A percentile compares a stretch with the other conserved stretches of the same genome.
Evolutionary conservation across 1,284 basidiomycete genomes (phyloP).

Genomic region (Marasmius fiardii): DNA sequence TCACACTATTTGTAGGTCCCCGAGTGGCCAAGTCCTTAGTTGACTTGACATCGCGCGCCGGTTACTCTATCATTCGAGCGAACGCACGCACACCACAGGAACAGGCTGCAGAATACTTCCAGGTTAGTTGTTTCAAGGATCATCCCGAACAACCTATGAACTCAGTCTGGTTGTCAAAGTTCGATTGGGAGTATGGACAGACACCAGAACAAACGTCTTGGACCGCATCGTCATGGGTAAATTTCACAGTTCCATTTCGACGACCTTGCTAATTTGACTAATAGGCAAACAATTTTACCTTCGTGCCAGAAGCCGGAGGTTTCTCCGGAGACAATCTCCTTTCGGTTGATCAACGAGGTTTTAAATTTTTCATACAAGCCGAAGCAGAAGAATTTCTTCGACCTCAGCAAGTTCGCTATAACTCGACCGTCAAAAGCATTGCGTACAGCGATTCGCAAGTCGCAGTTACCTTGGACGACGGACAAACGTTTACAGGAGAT

Average conservation of each 20-base stretch:
- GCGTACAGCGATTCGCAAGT: conserved; percentile 43
- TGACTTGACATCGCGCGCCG: conserved; percentile 46
- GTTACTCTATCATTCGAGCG: conserved; percentile 44
- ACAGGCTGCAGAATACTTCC: conserved; percentile 51
- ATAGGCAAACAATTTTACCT: conserved; percentile 67
- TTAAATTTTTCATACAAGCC: conserved; percentile 49
- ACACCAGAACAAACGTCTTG: conserved; percentile 60
- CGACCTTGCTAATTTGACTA: neutral
- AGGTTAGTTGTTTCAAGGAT: conserved; percentile 33
- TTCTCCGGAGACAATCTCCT: conserved; percentile 57
- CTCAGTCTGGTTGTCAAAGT: conserved; percentile 15
- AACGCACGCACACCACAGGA: conserved; percentile 40
- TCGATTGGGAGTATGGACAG: conserved; percentile 53
- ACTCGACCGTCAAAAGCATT: conserved; percentile 50
- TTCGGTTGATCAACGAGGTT: conserved; percentile 60
- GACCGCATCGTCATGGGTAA: conserved; percentile 59
- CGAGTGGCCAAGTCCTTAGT: conserved; percentile 39
- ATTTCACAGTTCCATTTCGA: conserved; percentile 13
- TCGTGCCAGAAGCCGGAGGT: conserved; percentile 47
- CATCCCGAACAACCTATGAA: neutral
- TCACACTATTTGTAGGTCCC: conserved; percentile 27
- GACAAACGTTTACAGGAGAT: conserved; percentile 42
- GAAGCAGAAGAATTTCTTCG: conserved; percentile 53
- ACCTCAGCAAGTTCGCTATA: conserved; percentile 44
- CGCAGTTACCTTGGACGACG: conserved; percentile 41